These are phyloP conservation scores for Xylaria scruposa DNA, from an alignment of 495 filamentous ascomycete species.

Conservation along the genomic window DNA sequence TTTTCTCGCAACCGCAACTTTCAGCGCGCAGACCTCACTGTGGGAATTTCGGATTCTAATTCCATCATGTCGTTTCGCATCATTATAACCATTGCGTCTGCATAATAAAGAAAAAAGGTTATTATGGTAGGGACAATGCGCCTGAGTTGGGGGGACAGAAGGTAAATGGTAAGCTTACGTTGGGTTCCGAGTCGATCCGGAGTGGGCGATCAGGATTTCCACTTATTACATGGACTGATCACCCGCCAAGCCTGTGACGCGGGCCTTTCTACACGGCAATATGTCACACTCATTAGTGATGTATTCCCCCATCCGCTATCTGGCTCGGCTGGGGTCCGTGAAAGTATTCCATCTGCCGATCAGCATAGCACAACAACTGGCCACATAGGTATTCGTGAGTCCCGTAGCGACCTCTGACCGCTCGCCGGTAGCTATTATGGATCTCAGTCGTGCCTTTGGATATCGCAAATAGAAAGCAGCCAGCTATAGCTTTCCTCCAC, in stretches of 20 bases:
- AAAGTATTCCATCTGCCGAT: slow-evolving; percentile 8
- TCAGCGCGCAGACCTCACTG: background rate
- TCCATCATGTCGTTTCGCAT: background rate
- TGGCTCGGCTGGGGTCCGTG: background rate
- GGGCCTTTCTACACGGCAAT: slow-evolving; percentile 11
- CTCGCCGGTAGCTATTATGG: slow-evolving; percentile 15
- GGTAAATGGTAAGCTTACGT: slow-evolving; percentile 3
- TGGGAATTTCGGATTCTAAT: background rate
- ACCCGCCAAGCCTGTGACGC: slow-evolving; percentile 23
- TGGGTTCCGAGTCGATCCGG: slow-evolving; percentile 21
- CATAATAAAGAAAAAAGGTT: background rate
- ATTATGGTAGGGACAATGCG: background rate
- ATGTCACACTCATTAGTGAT: background rate
- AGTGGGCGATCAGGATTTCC: slow-evolving; percentile 15
- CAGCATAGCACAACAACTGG: background rate
- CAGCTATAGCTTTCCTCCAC: too few relatives aligned
- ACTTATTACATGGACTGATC: background rate
- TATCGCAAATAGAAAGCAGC: background rate
- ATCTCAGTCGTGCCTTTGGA: background rate
- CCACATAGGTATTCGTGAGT: slow-evolving; percentile 13
- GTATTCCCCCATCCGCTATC: background rate
- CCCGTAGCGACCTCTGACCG: slow-evolving; percentile 7
- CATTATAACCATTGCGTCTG: background rate
- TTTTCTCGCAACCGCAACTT: background rate
- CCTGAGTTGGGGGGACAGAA: background rate